Percentiles rank a stretch among this genome's conserved stretches.
These are phyloP conservation scores for Candida maltosa DNA, from an alignment of 805 yeast genomes.

Conservation along the genomic window DNA sequence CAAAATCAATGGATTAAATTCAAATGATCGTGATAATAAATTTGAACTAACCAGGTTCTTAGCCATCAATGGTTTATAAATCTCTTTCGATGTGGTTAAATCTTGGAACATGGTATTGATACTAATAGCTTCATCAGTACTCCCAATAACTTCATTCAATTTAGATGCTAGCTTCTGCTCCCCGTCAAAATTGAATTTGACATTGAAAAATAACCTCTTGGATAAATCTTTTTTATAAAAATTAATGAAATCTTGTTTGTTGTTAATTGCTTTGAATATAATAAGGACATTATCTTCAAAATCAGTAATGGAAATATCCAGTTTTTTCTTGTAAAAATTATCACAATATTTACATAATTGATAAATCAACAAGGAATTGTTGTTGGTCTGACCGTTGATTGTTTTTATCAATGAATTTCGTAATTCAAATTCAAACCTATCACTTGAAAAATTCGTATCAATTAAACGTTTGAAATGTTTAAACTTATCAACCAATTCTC, in stretches of 20 bases:
- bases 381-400: constrained; percentile 12
- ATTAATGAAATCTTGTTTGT: constrained; percentile 29
- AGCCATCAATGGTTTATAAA: too few species aligned
- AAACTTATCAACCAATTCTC: constrained; percentile 13
- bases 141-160: constrained; percentile 27
- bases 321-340: constrained; percentile 18
- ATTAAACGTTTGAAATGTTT: constrained; percentile 11
- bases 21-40: constrained; percentile 6
- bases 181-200: constrained; percentile 12
- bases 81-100: constrained; percentile 13
- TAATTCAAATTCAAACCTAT: constrained; percentile 27
- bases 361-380: constrained; percentile 14
- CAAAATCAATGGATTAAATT: constrained; percentile 29
- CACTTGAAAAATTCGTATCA: constrained; percentile 12
- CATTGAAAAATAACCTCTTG: constrained; percentile 28
- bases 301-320: constrained; percentile 12
- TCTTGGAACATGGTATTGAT: constrained; percentile 35
- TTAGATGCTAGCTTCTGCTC: constrained; percentile 23
- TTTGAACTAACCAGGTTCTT: neutral
- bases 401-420: constrained; percentile 22
- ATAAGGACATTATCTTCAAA: constrained; percentile 17
- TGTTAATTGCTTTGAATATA: constrained; percentile 30
- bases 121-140: constrained; percentile 20
- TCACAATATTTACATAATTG: constrained; percentile 33
- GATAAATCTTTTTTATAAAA: constrained; percentile 35